Evolutionary conservation across 1,284 basidiomycete genomes (phyloP).

Genomic region (Macrocystidia cucumis): DNA sequence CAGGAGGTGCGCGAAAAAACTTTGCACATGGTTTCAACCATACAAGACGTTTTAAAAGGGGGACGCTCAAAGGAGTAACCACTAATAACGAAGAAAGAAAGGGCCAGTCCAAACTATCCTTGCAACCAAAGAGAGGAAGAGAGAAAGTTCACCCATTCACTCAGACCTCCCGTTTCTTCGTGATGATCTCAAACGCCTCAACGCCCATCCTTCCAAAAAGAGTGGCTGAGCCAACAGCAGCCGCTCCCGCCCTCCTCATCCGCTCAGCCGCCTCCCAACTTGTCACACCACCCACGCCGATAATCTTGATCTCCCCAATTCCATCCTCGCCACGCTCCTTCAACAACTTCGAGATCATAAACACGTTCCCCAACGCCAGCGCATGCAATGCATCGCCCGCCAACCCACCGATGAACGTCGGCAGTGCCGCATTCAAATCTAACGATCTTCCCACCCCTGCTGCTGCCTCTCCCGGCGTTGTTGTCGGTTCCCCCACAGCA

Average conservation of each 20-base stretch:
- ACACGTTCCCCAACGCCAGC: constrained; percentile 68
- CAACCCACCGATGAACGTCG: constrained; percentile 59
- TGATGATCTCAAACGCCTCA: constrained; percentile 51
- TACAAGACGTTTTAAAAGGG: too few relatives aligned
- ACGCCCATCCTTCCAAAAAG: constrained; percentile 62
- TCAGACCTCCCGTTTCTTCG: constrained; percentile 82
- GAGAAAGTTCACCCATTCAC: constrained; percentile 74
- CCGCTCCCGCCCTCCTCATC: constrained; percentile 66
- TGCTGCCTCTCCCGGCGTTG: constrained; percentile 2
- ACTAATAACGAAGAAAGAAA: too few relatives aligned
- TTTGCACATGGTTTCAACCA: too few relatives aligned
- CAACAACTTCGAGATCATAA: constrained; percentile 48
- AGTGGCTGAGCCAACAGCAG: constrained; percentile 68
- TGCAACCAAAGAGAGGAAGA: constrained; percentile 6
- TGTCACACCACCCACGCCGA: constrained; percentile 78
- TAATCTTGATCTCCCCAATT: constrained; percentile 44
- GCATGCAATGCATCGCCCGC: constrained; percentile 73
- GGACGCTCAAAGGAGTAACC: too few relatives aligned
- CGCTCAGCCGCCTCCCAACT: constrained; percentile 45
- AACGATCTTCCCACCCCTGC: constrained; percentile 9
- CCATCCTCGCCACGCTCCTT: constrained; percentile 23
- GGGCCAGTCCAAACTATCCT: too few relatives aligned
- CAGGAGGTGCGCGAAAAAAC: too few relatives aligned
- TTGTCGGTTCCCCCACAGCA: neutral
- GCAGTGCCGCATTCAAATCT: constrained; percentile 56